Percentiles rank a stretch among this genome's conserved stretches.
Evolutionary conservation across 495 filamentous ascomycete genomes (phyloP).

Genomic region (Cudoniella acicularis): DNA sequence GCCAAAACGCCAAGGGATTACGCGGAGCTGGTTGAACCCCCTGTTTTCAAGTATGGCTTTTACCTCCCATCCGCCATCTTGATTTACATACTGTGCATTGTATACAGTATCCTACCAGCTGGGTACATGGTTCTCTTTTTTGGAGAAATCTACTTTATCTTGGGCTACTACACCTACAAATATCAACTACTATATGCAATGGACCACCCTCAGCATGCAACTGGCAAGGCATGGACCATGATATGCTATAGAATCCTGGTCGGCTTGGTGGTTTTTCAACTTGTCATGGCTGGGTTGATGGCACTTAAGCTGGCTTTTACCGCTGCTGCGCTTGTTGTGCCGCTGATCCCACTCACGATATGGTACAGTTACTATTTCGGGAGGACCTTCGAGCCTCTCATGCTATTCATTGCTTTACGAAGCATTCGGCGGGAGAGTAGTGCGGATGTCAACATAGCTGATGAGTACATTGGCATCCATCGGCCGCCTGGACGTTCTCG

Average conservation of each 20-base stretch:
- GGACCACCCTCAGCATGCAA: constrained; percentile 95
- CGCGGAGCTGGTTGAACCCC: constrained; percentile 76
- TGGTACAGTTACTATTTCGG: constrained; percentile 81
- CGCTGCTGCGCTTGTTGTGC: constrained; percentile 66
- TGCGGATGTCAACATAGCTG: constrained; percentile 32
- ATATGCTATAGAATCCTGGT: constrained; percentile 86
- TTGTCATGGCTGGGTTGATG: constrained; percentile 85
- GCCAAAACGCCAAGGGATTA: constrained; percentile 90
- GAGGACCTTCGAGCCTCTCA: constrained; percentile 75
- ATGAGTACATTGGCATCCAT: constrained; percentile 36
- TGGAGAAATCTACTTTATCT: constrained; percentile 80
- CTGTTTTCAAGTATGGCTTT: constrained; percentile 92
- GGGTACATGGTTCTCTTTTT: constrained; percentile 80
- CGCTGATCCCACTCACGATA: constrained; percentile 71
- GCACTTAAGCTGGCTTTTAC: constrained; percentile 69
- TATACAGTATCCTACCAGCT: constrained; percentile 84
- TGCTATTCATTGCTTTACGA: constrained; percentile 85
- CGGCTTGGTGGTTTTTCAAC: constrained; percentile 80
- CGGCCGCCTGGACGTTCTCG: constrained; percentile 29
- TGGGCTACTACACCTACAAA: constrained; percentile 95
- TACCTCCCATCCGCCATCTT: constrained; percentile 90
- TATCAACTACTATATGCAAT: constrained; percentile 97
- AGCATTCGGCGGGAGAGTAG: constrained; percentile 64
- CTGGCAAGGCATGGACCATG: constrained; percentile 90
- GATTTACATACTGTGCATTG: constrained; percentile 87